Evolutionary conservation across 2,329 filamentous ascomycete genomes (phyloP), one percentile per base, ranked within the genome.

Genomic region (Aspergillus ochraceus): DNA sequence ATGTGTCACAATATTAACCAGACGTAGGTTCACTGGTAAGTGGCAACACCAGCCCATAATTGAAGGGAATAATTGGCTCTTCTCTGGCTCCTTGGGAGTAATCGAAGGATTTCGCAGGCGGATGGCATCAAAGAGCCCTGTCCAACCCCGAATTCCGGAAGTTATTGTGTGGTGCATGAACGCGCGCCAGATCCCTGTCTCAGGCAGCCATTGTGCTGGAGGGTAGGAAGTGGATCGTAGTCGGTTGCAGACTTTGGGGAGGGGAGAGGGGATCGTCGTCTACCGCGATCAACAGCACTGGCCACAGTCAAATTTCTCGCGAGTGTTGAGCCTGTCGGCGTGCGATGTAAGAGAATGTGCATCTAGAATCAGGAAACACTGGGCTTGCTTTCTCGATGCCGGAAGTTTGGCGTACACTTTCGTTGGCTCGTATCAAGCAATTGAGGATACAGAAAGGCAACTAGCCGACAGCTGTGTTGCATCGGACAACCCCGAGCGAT

Each of bases 1-100:
- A 66, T 67, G 62, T 62, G 60, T 67, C 64, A 64, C 54, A 53
- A 52, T 42, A 53, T 58, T 30, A 39, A 51, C 54, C 47, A 39
- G 54, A 47, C 17, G 39, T 55, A 24, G 49, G 55, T n/a, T 17
- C 26, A 52, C 47, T 47, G 19, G 42, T 4, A 19, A 50, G 54
- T 24, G 24, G 3, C 26, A 29, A 29, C 6, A 29, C 42, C 55
- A 19, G 12, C 19, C 50, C 26, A 52, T 29, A 30, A 46, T 54
- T n/a, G 24, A 51, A 52, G 45, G 53, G 45, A 22, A 45, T 30
- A 55, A 36, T 52, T 19, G 29, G 2, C 8, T 29, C 20, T 56
- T 12, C 8, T 17, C n/a, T 20, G 39, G 30, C 32, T n/a, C 29
- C 46, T 29, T 19, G 11, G 50, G 12, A 5, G 50, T 42, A 17